phyloP scores from a whole-genome alignment of 202 grass and related monocot species.

The Setaria viridis region DNA sequence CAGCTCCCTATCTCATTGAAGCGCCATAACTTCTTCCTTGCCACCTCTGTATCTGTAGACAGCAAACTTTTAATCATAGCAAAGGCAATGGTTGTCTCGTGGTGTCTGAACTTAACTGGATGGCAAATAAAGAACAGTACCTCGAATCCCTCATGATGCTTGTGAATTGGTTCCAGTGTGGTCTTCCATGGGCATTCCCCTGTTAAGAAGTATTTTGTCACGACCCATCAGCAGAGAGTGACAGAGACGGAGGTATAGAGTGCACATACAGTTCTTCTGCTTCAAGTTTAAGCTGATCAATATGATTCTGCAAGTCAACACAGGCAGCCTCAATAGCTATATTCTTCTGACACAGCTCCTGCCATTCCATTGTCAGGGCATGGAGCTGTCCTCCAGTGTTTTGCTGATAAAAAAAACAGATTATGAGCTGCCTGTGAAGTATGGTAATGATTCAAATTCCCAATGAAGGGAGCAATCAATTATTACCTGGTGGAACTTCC shows the following conservation, averaged over 20 bases:
- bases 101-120: neutral
- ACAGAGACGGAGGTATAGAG: neutral
- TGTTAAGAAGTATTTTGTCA: slow-evolving; percentile 52
- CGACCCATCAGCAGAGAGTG: neutral
- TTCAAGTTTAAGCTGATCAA: slow-evolving; percentile 72
- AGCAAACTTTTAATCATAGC: slow-evolving; percentile 18
- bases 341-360: slow-evolving; percentile 90
- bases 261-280: slow-evolving; percentile 73
- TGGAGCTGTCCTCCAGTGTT: slow-evolving; percentile 89
- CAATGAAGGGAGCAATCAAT: neutral
- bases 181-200: slow-evolving; percentile 66
- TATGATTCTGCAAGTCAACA: slow-evolving; percentile 78
- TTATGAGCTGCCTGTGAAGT: slow-evolving; percentile 10
- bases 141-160: slow-evolving; percentile 46
- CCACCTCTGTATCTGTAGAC: slow-evolving; percentile 13
- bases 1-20: slow-evolving; percentile 28
- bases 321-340: slow-evolving; percentile 85
- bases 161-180: slow-evolving; percentile 45
- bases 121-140: slow-evolving; percentile 25
- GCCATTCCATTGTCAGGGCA: slow-evolving; percentile 85
- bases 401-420: slow-evolving; percentile 69
- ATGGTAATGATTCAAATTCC: slow-evolving; percentile 21
- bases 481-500: slow-evolving; percentile 95
- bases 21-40: slow-evolving; percentile 11
- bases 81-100: neutral